phyloP scores from a whole-genome alignment of 129 eudicot species.

The Calendula officinalis region DNA sequence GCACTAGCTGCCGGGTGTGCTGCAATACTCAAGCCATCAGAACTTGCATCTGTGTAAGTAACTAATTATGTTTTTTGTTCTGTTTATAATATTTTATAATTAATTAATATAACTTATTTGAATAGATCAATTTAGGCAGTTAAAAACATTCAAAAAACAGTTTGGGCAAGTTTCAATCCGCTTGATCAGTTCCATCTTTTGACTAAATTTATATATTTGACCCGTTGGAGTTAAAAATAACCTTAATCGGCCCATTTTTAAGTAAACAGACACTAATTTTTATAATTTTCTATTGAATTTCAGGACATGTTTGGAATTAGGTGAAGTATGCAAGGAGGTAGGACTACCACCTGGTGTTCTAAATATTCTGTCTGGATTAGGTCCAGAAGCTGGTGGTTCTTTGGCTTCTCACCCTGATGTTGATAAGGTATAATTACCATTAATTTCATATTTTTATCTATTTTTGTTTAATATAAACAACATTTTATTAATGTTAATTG shows the following conservation, averaged over 20 bases:
- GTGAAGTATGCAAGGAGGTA: constrained; percentile 79
- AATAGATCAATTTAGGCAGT: not conserved
- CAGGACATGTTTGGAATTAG: constrained; percentile 96
- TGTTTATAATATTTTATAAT: too few species aligned
- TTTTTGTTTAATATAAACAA: not conserved
- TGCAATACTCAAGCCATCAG: constrained; percentile 97
- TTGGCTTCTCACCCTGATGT: constrained; percentile 96
- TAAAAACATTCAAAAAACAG: not conserved
- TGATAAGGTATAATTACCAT: constrained; percentile 60
- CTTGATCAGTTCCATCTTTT: not conserved
- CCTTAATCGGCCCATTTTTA: too few species aligned
- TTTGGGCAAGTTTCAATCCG: not conserved
- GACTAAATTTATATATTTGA: not conserved
- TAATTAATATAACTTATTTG: too few species aligned
- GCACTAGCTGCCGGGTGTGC: constrained; percentile 99
- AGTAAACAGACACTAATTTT: not conserved
- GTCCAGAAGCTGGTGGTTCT: constrained; percentile 95
- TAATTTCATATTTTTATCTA: not conserved
- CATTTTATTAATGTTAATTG: not conserved
- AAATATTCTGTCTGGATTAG: constrained; percentile 84
- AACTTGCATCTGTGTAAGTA: constrained; percentile 82
- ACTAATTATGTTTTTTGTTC: not conserved
- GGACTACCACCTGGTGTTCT: constrained; percentile 91
- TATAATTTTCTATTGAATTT: constrained; percentile 18
- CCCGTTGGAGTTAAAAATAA: not conserved